Percentiles rank a stretch among this genome's conserved stretches.
Conservation (phyloP, 2,329 filamentous ascomycete genomes). For the Diaporthe amygdali region DNA sequence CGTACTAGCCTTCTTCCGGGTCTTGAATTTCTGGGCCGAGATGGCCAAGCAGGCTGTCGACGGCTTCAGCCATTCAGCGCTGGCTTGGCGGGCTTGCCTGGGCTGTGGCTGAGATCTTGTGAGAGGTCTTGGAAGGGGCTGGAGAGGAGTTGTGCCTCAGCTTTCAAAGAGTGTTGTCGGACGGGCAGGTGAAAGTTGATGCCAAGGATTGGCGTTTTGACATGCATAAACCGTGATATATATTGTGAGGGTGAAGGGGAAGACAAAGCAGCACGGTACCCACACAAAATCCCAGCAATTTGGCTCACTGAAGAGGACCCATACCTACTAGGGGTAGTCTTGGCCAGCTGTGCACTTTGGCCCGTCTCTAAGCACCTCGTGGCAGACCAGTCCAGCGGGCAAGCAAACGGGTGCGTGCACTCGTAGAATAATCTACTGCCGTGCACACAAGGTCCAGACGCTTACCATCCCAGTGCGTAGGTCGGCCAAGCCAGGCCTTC, state of each 20-base stretch:
- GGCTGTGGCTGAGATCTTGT: constrained; percentile 14
- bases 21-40: constrained; percentile 53
- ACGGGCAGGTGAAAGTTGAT: background rate
- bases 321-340: background rate
- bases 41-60: constrained; percentile 32
- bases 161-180: background rate
- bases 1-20: constrained; percentile 50
- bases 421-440: background rate
- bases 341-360: background rate
- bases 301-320: constrained; percentile 3
- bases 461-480: background rate
- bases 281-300: constrained; percentile 1
- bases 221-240: background rate
- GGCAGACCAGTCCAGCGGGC: too few species aligned
- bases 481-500: background rate
- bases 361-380: too few species aligned
- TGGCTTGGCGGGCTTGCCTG: constrained; percentile 1
- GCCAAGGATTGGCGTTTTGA: background rate
- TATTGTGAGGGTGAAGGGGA: background rate
- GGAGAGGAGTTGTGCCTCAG: constrained; percentile 2
- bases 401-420: too few species aligned
- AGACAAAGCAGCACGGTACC: background rate
- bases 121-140: background rate
- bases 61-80: constrained; percentile 17
- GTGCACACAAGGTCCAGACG: background rate